Conservation (phyloP, 148 eudicot species). For the Heliosperma pusillum region DNA sequence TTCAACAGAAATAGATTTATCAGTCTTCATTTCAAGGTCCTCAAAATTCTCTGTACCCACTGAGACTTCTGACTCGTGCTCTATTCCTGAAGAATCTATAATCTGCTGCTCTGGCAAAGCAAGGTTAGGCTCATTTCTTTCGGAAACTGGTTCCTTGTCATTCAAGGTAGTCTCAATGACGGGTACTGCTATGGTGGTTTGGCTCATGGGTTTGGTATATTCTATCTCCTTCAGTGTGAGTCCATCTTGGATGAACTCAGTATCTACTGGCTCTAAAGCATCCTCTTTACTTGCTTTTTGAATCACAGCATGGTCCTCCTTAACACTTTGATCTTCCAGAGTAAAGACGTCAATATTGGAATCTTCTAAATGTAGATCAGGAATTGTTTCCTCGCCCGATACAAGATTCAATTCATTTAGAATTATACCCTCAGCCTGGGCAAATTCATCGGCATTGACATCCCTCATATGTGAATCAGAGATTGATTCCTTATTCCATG, state of each 20-base stretch:
- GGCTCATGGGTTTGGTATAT: background rate
- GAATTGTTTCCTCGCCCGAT: constrained; percentile 15
- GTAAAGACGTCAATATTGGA: constrained; percentile 23
- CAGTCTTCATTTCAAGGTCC: constrained; percentile 5
- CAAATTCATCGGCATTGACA: constrained; percentile 5
- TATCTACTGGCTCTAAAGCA: constrained; percentile 21
- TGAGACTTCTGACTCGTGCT: background rate
- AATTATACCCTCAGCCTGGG: background rate
- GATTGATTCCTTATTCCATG: constrained; percentile 15
- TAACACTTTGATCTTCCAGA: constrained; percentile 33
- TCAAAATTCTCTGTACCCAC: constrained; percentile 7
- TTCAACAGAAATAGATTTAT: background rate
- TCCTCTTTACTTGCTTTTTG: constrained; percentile 25
- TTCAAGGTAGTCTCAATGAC: constrained; percentile 6
- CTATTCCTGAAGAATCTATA: background rate
- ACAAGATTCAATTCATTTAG: background rate
- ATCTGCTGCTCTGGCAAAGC: background rate
- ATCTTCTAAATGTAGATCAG: constrained; percentile 18
- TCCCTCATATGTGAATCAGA: constrained; percentile 18
- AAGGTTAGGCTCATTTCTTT: background rate
- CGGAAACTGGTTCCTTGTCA: constrained; percentile 9
- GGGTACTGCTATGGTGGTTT: constrained; percentile 2
- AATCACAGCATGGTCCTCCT: constrained; percentile 30
- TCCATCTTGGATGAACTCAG: constrained; percentile 26
- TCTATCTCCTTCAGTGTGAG: constrained; percentile 22